phyloP scores from a whole-genome alignment of 257 asterid genomes.

The Craterostigma plantagineum region DNA sequence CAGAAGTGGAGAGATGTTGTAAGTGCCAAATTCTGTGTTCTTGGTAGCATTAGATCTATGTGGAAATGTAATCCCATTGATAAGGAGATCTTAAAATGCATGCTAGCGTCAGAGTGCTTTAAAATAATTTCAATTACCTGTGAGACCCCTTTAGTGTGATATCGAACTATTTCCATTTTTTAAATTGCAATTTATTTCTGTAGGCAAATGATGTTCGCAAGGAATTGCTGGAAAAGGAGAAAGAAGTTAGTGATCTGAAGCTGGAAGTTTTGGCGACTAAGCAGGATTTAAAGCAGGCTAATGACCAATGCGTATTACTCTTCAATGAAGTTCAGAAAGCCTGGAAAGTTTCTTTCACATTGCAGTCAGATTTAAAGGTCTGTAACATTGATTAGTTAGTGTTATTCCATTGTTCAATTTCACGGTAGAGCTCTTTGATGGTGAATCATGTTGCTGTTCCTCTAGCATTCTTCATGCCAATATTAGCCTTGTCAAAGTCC shows the following conservation, averaged over 20 bases:
- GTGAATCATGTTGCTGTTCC: too few relatives aligned
- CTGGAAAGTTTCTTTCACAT: constrained; percentile 80
- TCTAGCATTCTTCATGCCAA: constrained; percentile 7
- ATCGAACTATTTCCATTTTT: too few relatives aligned
- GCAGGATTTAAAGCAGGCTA: constrained; percentile 62
- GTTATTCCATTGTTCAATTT: constrained; percentile 6
- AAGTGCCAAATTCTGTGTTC: constrained; percentile 21
- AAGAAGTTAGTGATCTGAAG: constrained; percentile 56
- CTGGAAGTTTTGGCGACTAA: constrained; percentile 40
- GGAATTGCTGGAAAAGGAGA: constrained; percentile 79
- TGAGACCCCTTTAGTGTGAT: too few relatives aligned
- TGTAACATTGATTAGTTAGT: constrained; percentile 8
- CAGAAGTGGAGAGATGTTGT: constrained; percentile 95
- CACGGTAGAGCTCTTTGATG: constrained; percentile 6
- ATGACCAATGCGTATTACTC: constrained; percentile 83
- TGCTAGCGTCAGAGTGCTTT: neutral
- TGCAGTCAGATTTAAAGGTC: constrained; percentile 96
- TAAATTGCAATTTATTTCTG: constrained; percentile 11
- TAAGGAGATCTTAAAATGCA: neutral
- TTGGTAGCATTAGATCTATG: neutral
- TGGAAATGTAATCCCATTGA: neutral
- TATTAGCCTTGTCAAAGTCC: neutral
- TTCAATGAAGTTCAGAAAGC: constrained; percentile 97
- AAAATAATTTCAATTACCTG: neutral
- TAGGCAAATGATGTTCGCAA: constrained; percentile 95